Conservation (phyloP, 2,329 filamentous ascomycete genomes). For the Dendryphion nanum region DNA sequence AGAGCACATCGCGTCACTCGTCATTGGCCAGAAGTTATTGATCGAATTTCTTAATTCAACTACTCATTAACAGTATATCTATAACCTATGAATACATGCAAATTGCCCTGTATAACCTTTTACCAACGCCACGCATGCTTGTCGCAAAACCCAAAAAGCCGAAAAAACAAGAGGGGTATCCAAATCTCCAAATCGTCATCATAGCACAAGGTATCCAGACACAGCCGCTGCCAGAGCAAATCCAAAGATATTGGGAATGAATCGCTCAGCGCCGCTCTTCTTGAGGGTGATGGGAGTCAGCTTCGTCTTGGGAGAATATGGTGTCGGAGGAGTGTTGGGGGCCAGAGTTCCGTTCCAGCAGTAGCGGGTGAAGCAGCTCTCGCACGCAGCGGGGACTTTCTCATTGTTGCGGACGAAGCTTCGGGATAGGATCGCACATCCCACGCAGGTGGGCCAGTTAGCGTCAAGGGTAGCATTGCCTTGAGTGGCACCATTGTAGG, state of each 20-base stretch:
- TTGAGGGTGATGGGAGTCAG: slow-evolving; percentile 15
- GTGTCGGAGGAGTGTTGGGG: slow-evolving; percentile 23
- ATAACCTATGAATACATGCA: not conserved
- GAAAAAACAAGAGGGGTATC: not conserved
- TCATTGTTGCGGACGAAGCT: slow-evolving; percentile 71
- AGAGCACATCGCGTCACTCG: not conserved
- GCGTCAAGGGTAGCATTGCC: slow-evolving; percentile 67
- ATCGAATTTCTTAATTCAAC: not conserved
- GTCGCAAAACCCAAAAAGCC: not conserved
- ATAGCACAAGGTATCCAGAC: slow-evolving; percentile 8
- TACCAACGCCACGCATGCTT: slow-evolving; percentile 2
- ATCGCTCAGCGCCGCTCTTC: slow-evolving; percentile 22
- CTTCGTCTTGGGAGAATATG: slow-evolving; percentile 27
- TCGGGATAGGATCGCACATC: slow-evolving; percentile 79
- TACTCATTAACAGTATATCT: not conserved
- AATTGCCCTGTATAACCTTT: too few species aligned
- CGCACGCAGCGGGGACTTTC: slow-evolving; percentile 68
- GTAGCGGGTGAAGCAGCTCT: slow-evolving; percentile 73
- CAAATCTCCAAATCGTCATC: slow-evolving; percentile 2
- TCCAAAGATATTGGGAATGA: slow-evolving; percentile 9
- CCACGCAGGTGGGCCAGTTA: slow-evolving; percentile 77
- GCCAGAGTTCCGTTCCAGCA: slow-evolving; percentile 86
- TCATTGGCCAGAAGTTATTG: not conserved
- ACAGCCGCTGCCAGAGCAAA: slow-evolving; percentile 5
- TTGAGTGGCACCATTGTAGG: slow-evolving; percentile 78